phyloP scores from a whole-genome alignment of 2,329 filamentous ascomycete genomes.

The Colletotrichum higginsianum region DNA sequence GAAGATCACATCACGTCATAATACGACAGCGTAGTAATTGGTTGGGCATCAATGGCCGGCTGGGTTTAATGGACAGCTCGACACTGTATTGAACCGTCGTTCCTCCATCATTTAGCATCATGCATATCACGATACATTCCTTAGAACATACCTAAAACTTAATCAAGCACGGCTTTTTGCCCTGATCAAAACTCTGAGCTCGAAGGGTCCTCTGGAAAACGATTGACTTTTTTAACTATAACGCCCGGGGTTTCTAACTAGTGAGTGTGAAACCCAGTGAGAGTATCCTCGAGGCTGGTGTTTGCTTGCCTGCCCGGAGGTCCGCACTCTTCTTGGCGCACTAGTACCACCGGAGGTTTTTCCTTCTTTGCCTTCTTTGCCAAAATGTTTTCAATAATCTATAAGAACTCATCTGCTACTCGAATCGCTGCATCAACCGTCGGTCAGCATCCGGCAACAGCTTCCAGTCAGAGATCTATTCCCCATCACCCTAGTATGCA shows the following conservation, averaged over 20 bases:
- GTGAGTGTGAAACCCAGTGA: neutral
- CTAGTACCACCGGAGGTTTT: neutral
- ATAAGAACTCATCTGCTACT: neutral
- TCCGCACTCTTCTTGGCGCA: neutral
- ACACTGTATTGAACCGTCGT: constrained; percentile 36
- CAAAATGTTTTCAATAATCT: neutral
- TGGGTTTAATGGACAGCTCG: neutral
- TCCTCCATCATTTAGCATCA: constrained; percentile 39
- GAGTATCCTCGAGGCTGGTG: too few relatives aligned
- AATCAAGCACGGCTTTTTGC: constrained; percentile 29
- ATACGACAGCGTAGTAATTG: constrained; percentile 13
- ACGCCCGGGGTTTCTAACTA: too few relatives aligned
- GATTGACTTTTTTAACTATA: too few relatives aligned
- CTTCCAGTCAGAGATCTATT: neutral
- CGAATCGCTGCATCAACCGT: neutral
- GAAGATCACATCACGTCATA: neutral
- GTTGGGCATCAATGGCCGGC: constrained; percentile 13
- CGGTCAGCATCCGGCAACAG: neutral
- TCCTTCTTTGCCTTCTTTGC: too few relatives aligned
- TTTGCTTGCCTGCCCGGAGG: too few relatives aligned
- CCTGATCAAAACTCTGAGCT: neutral
- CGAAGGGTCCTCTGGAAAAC: too few relatives aligned
- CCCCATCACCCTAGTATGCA: neutral
- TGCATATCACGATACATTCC: constrained; percentile 40
- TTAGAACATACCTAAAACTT: constrained; percentile 32